Base-by-base conservation (phyloP, 2,329 filamentous ascomycete species). In the Fusarium aywerte region DNA sequence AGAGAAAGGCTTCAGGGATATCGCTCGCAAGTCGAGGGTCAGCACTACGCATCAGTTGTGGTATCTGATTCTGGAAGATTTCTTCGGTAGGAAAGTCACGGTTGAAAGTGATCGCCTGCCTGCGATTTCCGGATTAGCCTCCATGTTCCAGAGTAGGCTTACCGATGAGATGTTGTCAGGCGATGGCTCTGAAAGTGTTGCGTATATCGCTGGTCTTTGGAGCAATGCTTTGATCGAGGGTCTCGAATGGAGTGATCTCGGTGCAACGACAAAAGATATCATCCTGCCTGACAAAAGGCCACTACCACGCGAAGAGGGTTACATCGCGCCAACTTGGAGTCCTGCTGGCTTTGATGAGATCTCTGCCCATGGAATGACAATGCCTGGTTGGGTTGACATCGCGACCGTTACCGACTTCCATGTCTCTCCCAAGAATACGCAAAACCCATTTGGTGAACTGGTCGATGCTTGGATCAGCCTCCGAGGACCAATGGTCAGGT, bases 261-360 rank as follows among this genome's bases (percentile, higher is more conserved):
- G 8, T 13, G 10, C 7, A 5, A n/a, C 2, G 16, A 20, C 11
- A 16, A 23, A 33, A 11, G 4, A 12, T 0, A 18, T 4, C 2
- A 15, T 7, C 7, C 9, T 42, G 3, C 53, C 53, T 1, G 36
- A 52, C 7, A 13, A 51, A 2, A 23, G 16, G 2, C 53, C 53
- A 8, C 3, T 56, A 0, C 35, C 53, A 2, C 15, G 45, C 3
- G 21, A 40, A 15, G 21, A 53, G 11, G 32, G 38, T 3, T 54
- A 58, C 7, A 44, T 43, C 5, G 64, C 56, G 3, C 64, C 64
- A 6, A 65, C 60, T 1, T 67, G 61, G 64, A 67, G 61, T 38
- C 29, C 36, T 21, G 61, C 48, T 15, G 61, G 61, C 0, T 65
- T 18, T 7, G 3, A 32, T 1, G 52, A 45, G 0, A 13, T 6